Base-by-base conservation (phyloP, 2,329 filamentous ascomycete genomes). In the Colletotrichum gloeosporioides region DNA sequence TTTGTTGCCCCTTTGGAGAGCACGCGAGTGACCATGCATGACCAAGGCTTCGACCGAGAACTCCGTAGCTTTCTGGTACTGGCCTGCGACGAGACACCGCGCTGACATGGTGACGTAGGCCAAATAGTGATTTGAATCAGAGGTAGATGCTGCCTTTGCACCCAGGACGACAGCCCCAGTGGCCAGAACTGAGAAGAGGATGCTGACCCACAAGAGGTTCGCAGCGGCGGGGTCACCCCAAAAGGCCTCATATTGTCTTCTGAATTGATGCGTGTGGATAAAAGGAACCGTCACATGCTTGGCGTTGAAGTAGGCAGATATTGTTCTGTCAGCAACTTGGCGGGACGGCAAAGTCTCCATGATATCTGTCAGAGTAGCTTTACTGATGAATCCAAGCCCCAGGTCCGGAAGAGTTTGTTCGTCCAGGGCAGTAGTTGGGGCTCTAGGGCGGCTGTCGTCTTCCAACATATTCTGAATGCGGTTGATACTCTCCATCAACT, bases 41-140 rank as follows among this genome's bases (percentile, higher is more conserved):
- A 90, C 80, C n/a, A 89, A 80, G 2, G 88, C 88, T 79, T 90
- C 89, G 34, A 90, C 86, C 2, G 87, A 86, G 67, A 86, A 86
- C 4, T 85, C 83, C 73, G 83, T 84, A 9, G 83, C 85, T n/a
- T 83, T 82, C 62, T 89, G 83, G 79, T 89, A 89, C 69, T 87
- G 82, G 25, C 88, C 88, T 0, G 87, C 85, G 25, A 88, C 79
- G 55, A 90, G 87, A 74, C 88, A 90, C 49, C 87, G 85, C 25
- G 84, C 84, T 4, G 88, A 85, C 66, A 86, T 82, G 27, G 77
- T 79, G 68, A 83, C 80, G 64, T 81, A 88, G 71, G 73, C 82
- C 78, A 39, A 82, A 71, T 75, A 82, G 79, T 69, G 81, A 64
- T 71, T 78, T 67, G 71, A 78, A 69, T 83, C 77, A 36, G 80